These are phyloP conservation scores for Geotrichum reessii DNA, from an alignment of 1,139 yeast genomes.

Conservation along the genomic window DNA sequence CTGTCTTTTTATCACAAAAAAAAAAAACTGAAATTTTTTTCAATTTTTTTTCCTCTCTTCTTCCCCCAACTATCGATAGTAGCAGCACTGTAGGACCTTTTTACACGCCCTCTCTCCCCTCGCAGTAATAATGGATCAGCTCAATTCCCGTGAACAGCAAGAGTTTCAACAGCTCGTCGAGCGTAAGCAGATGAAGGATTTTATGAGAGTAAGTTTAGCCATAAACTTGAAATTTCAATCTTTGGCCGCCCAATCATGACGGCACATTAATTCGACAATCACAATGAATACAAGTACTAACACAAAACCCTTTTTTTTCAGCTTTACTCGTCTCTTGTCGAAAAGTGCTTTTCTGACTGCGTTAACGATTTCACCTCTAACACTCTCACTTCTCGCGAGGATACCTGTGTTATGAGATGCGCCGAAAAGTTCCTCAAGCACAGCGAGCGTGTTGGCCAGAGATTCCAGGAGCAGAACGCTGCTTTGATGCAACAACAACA, in stretches of 20 bases:
- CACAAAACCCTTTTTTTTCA: not conserved
- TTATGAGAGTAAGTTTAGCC: conserved; percentile 63
- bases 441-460: conserved; percentile 95
- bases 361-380: conserved; percentile 96
- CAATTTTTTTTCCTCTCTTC: not conserved
- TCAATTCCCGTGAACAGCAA: conserved; percentile 86
- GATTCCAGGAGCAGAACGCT: conserved; percentile 35
- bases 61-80: not conserved
- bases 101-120: not conserved
- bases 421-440: conserved; percentile 97
- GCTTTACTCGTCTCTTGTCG: conserved; percentile 9
- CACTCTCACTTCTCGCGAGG: conserved; percentile 77
- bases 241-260: not conserved
- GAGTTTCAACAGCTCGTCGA: conserved; percentile 93
- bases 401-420: conserved; percentile 80
- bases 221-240: not conserved
- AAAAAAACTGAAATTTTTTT: not conserved
- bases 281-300: not conserved
- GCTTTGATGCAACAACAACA: conserved; percentile 15
- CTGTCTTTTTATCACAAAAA: not conserved
- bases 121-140: conserved; percentile 37
- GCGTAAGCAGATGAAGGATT: conserved; percentile 97
- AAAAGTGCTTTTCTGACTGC: conserved; percentile 69
- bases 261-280: conserved; percentile 10
- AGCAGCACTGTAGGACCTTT: not conserved